A percentile compares a stretch with the other conserved stretches of the same genome.
Evolutionary conservation across 2,329 filamentous ascomycete genomes (phyloP).

Genomic region (Pseudogymnoascus destructans): DNA sequence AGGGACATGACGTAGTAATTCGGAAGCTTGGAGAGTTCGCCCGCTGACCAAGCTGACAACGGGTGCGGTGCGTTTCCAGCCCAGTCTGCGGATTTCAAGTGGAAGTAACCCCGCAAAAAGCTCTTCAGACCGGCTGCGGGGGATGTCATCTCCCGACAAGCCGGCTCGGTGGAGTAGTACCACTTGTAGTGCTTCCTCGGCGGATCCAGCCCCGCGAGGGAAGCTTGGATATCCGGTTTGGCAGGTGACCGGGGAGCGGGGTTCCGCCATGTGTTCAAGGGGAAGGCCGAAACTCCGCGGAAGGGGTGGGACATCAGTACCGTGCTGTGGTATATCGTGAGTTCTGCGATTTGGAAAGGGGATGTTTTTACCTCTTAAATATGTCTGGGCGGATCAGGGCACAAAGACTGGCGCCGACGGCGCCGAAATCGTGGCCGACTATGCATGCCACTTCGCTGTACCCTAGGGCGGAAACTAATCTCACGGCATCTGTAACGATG

Average conservation of each 20-base stretch:
- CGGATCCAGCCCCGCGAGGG: constrained; percentile 37
- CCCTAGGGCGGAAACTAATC: constrained; percentile 46
- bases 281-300: constrained; percentile 37
- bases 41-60: constrained; percentile 41
- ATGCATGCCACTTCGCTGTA: constrained; percentile 45
- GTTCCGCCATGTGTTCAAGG: constrained; percentile 33
- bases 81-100: constrained; percentile 53
- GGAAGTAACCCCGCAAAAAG: constrained; percentile 54
- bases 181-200: constrained; percentile 58
- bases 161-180: constrained; percentile 42
- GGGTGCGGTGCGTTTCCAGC: constrained; percentile 39
- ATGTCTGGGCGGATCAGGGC: constrained; percentile 51
- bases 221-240: constrained; percentile 38
- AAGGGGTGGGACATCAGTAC: constrained; percentile 55
- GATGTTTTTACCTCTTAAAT: constrained; percentile 35
- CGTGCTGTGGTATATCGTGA: constrained; percentile 25
- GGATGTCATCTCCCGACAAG: constrained; percentile 34
- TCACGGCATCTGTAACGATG: constrained; percentile 48
- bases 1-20: constrained; percentile 56
- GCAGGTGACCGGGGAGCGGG: constrained; percentile 15
- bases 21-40: constrained; percentile 45
- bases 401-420: constrained; percentile 43
- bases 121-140: constrained; percentile 39
- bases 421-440: constrained; percentile 56
- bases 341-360: not conserved